Conservation (phyloP, 192 early-diverging fungal species). For the Coemansia sp. region DNA sequence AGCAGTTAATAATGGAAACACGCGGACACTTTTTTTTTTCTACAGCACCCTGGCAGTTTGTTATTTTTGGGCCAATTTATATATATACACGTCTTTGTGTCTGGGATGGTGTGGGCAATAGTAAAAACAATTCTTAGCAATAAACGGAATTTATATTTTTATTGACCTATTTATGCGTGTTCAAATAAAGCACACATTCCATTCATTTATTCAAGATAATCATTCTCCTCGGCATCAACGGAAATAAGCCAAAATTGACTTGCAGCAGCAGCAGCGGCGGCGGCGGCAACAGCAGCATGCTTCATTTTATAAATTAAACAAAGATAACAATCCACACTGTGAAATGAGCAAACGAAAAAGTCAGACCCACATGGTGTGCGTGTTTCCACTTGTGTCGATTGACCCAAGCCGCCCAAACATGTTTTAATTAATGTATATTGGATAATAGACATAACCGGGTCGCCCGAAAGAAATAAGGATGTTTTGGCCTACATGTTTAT, state of each 20-base stretch:
- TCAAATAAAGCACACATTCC: neutral
- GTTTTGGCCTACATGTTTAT: neutral
- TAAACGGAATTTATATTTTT: neutral
- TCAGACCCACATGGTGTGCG: neutral
- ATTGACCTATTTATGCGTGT: neutral
- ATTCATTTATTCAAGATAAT: neutral
- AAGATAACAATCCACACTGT: neutral
- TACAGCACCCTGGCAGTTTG: neutral
- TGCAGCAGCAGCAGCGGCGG: neutral
- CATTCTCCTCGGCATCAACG: neutral
- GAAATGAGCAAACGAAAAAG: neutral
- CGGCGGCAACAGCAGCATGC: neutral
- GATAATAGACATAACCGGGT: neutral
- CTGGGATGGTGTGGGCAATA: no score
- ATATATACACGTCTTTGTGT: no score
- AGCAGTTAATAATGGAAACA: neutral
- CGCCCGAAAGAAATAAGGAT: neutral
- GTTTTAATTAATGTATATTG: conserved; percentile 8
- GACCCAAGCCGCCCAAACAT: conserved; percentile 1
- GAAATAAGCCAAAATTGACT: neutral
- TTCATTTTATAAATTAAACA: conserved; percentile 1
- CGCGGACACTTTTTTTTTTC: neutral
- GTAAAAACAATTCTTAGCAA: neutral
- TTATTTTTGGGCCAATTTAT: neutral
- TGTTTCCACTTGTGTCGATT: neutral